Percentiles rank a stretch among this genome's conserved stretches.
These are phyloP conservation scores for Fennellomyces sp. DNA, from an alignment of 371 early-diverging fungal genomes.

Conservation along the genomic window DNA sequence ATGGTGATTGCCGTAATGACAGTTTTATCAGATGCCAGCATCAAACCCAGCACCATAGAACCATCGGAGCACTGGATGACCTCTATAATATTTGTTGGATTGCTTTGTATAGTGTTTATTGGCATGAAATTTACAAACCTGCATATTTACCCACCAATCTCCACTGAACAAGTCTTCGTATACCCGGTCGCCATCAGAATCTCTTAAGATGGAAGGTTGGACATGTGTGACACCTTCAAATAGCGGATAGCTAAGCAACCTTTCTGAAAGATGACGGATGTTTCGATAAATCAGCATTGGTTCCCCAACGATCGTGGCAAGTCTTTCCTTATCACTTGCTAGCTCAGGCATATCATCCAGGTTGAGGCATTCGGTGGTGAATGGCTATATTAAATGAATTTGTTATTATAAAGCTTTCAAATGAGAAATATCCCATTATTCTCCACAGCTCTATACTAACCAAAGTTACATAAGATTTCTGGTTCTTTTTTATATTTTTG, in stretches of 20 bases:
- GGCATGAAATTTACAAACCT: background rate
- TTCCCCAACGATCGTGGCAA: no score
- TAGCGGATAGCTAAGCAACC: background rate
- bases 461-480: no score
- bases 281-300: conserved; percentile 10
- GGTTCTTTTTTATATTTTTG: no score
- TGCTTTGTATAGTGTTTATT: background rate
- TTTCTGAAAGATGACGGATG: background rate
- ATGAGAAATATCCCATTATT: no score
- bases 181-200: background rate
- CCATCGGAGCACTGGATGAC: background rate
- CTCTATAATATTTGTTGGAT: background rate
- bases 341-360: no score
- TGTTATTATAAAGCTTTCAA: no score
- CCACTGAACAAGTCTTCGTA: background rate
- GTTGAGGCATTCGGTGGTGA: no score
- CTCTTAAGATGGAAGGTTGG: background rate
- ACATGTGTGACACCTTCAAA: background rate
- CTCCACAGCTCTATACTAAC: no score
- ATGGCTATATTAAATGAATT: no score
- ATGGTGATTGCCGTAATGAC: background rate
- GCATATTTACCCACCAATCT: conserved; percentile 1
- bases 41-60: background rate
- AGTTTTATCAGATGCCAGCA: background rate
- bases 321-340: no score